A percentile compares a stretch with the other conserved stretches of the same genome.
Conservation (phyloP, 805 yeast genomes). For the Lipomyces lipofer region DNA sequence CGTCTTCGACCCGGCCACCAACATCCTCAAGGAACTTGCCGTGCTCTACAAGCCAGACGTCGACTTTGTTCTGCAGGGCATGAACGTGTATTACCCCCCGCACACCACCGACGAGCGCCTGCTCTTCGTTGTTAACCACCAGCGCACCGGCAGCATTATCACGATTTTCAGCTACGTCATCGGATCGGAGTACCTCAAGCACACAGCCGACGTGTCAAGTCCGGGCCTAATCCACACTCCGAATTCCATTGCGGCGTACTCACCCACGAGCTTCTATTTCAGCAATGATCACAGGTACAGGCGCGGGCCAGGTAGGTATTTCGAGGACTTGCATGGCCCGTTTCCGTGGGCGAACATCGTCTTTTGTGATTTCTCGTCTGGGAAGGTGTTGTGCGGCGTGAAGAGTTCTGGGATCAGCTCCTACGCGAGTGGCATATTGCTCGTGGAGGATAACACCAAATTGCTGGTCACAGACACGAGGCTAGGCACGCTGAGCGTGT, state of each 20-base stretch:
- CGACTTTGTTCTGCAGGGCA: slow-evolving; percentile 17
- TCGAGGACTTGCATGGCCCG: slow-evolving; percentile 16
- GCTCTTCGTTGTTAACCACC: slow-evolving; percentile 19
- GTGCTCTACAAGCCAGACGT: not conserved
- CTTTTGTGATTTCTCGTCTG: slow-evolving; percentile 4
- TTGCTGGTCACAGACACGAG: slow-evolving; percentile 13
- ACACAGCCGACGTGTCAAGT: slow-evolving; percentile 1
- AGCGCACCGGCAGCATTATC: slow-evolving; percentile 7
- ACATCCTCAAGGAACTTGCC: not conserved
- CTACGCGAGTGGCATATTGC: slow-evolving; percentile 11
- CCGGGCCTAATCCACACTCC: slow-evolving; percentile 15
- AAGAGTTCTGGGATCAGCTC: slow-evolving; percentile 4
- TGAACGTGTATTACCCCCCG: slow-evolving; percentile 12
- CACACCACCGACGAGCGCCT: slow-evolving; percentile 7
- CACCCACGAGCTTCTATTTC: slow-evolving; percentile 15
- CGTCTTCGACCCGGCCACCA: slow-evolving; percentile 9
- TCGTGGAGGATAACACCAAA: slow-evolving; percentile 11
- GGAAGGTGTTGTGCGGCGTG: not conserved
- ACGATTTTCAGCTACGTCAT: slow-evolving; percentile 9
- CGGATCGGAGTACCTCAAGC: slow-evolving; percentile 2
- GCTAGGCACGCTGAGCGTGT: slow-evolving; percentile 7
- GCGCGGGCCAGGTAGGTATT: not conserved
- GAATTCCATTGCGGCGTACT: slow-evolving; percentile 10
- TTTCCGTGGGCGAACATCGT: slow-evolving; percentile 16
- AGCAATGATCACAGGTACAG: slow-evolving; percentile 20